Evolutionary conservation across 306 rosid genomes (phyloP), one percentile per base, ranked within the genome.

Genomic region (Vigna hirtella): DNA sequence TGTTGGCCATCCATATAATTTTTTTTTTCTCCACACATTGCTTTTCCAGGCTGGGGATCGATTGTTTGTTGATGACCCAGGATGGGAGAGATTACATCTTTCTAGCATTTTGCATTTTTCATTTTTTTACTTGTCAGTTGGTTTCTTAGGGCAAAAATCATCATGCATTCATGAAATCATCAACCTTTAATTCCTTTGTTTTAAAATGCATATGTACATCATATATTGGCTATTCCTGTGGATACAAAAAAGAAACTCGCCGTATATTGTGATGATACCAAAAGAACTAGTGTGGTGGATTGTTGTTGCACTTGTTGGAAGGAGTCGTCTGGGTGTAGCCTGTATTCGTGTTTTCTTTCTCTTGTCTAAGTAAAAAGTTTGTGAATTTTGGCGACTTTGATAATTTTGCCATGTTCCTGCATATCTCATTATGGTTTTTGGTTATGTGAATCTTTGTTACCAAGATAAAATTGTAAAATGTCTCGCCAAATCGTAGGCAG

Each of bases 131-230:
- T 30, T 59, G 70, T 86, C 59, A 55, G 71, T 69, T 55, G 81
- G 79, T 73, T 74, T 73, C 77, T 77, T 64, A 74, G 83, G 82
- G 72, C 26, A 86, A 81, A 79, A 32, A 53, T 76, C 81, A 81
- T 87, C 79, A 77, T 83, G 90, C 86, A 86, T 89, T 88, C 91
- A 77, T 83, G 79, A 84, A 78, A 67, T 85, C 82, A 81, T 83
- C 82, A 75, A 66, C 45, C 70, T 72, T 78, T 32, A 49, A 45
- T 67, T 70, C 69, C 72, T 81, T 79, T 83, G 72, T 49, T 79
- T 72, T 74, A 83, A 79, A 79, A 55, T 72, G 82, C 79, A 83
- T 49, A 66, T 76, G 86, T 86, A 78, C 77, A 78, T 83, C 84
- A 61, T 76, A 73, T 65, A 13, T 30, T 69, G 86, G 86, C 52